Percentiles rank a stretch among this genome's conserved stretches.
These are phyloP conservation scores for Myriosclerotinia duriaeana DNA, from an alignment of 2,329 filamentous ascomycete genomes.

Conservation along the genomic window DNA sequence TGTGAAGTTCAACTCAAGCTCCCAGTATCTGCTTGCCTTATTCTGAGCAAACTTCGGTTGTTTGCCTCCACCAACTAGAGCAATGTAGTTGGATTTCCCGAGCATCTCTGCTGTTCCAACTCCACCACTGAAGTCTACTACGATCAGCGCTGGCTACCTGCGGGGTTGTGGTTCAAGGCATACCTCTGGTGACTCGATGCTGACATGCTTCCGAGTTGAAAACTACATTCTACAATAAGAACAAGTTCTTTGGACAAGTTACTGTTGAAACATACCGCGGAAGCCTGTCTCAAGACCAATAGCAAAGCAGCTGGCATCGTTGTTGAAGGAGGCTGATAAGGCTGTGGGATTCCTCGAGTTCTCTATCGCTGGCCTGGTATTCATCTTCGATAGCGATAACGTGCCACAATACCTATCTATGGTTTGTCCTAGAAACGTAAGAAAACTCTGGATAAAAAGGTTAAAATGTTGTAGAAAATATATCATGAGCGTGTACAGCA, in stretches of 20 bases:
- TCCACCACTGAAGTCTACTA: conserved; percentile 72
- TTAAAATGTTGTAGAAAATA: background rate
- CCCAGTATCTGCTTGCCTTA: conserved; percentile 56
- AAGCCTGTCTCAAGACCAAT: conserved; percentile 85
- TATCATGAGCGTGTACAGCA: background rate
- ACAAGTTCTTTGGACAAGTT: background rate
- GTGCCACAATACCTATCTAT: conserved; percentile 5
- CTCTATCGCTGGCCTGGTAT: conserved; percentile 84
- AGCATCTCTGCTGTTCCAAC: conserved; percentile 85
- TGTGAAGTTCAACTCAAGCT: background rate
- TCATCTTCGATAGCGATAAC: conserved; percentile 59
- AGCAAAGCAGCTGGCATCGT: conserved; percentile 79
- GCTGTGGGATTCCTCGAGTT: conserved; percentile 70
- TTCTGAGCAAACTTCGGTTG: conserved; percentile 84
- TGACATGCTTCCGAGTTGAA: conserved; percentile 72
- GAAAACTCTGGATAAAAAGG: background rate
- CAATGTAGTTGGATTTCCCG: conserved; percentile 81
- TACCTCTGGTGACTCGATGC: conserved; percentile 62
- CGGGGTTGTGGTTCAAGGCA: conserved; percentile 21
- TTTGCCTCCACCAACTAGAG: conserved; percentile 83
- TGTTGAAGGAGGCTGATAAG: conserved; percentile 82
- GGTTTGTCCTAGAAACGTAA: background rate
- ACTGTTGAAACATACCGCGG: conserved; percentile 59
- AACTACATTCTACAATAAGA: conserved; percentile 49
- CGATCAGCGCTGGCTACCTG: conserved; percentile 26